Evolutionary conservation across 1,139 yeast species (phyloP), one percentile per base, ranked within the genome.

Genomic region (Geotrichum restrictum): DNA sequence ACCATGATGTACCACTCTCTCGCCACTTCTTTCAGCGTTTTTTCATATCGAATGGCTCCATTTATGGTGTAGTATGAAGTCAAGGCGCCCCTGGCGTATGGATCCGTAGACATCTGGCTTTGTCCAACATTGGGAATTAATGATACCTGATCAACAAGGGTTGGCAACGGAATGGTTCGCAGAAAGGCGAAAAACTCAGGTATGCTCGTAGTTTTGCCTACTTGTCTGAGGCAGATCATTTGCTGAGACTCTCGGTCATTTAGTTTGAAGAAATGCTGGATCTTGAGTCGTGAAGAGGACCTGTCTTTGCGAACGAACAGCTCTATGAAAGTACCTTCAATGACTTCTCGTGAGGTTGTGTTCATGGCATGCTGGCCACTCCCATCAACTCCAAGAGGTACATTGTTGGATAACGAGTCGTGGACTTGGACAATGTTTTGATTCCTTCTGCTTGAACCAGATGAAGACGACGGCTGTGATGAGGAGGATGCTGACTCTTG

Each of bases 271-370:
- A 48, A 41, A 18, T 41, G 51, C 37, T 36, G 42, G 22, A 48
- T 27, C 18, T 42, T 41, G 3, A 48, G 38, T 13, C 36, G 18
- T 3, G 51, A 32, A 3, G 37, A 31, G 2, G 36, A 27, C 18
- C 43, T 14, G 31, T 34, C 38, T 3, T 14, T 38, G 13, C 37
- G 31, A 5, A 33, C 13, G 2, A 36, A 13, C 18, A 48, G 31
- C 14, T 48, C 51, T 13, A 48, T 34, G 18, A 48, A 48, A 10
- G 42, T 42, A 8, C 51, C 51, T 16, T 48, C 47, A 19, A 48
- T 48, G 3, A 27, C 8, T 16, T 7, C 29, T 4, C 19, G 22
- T 13, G 29, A 16, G 7, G 3, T 21, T 24, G 33, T 13, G 31
- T 18, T 24, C 14, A n/a, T 40, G 8, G 32, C 18, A 24, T 38